Percentiles rank a stretch among this genome's conserved stretches.
phyloP scores from a whole-genome alignment of 345 rosid genomes.

The Gossypium ekmanianum region DNA sequence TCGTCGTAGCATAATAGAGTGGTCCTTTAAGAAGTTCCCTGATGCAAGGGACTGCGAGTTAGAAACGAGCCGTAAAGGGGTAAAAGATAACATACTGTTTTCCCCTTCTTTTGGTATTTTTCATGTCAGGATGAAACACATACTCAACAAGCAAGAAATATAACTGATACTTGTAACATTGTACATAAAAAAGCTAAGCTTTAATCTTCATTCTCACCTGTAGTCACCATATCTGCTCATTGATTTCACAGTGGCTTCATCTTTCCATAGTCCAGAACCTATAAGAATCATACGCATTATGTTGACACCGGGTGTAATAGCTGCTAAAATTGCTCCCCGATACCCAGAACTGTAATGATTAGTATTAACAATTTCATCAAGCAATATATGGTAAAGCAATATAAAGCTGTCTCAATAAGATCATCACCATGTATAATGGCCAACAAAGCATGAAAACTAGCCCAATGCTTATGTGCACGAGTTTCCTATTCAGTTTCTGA shows the following conservation, averaged over 20 bases:
- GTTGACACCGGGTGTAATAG: slow-evolving; percentile 66
- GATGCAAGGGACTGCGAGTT: slow-evolving; percentile 23
- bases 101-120: too few species aligned
- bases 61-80: not conserved
- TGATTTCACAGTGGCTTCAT: slow-evolving; percentile 84
- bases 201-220: slow-evolving; percentile 43
- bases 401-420: slow-evolving; percentile 14
- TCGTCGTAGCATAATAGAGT: slow-evolving; percentile 58
- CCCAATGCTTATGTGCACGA: slow-evolving; percentile 84
- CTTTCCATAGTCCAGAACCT: slow-evolving; percentile 72
- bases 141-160: not conserved
- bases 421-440: slow-evolving; percentile 76
- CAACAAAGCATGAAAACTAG: slow-evolving; percentile 85
- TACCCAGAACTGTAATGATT: slow-evolving; percentile 57
- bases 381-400: slow-evolving; percentile 4
- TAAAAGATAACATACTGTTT: too few species aligned
- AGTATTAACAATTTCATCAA: slow-evolving; percentile 17
- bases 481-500: slow-evolving; percentile 75
- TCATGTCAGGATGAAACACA: not conserved
- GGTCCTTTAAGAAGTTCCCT: slow-evolving; percentile 98
- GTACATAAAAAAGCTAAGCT: not conserved
- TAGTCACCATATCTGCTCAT: slow-evolving; percentile 91
- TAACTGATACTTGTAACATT: not conserved
- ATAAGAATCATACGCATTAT: slow-evolving; percentile 68
- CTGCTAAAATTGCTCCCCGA: slow-evolving; percentile 73